These are phyloP conservation scores for Monotropa hypopitys DNA, from an alignment of 179 eudicot species.

Conservation along the genomic window DNA sequence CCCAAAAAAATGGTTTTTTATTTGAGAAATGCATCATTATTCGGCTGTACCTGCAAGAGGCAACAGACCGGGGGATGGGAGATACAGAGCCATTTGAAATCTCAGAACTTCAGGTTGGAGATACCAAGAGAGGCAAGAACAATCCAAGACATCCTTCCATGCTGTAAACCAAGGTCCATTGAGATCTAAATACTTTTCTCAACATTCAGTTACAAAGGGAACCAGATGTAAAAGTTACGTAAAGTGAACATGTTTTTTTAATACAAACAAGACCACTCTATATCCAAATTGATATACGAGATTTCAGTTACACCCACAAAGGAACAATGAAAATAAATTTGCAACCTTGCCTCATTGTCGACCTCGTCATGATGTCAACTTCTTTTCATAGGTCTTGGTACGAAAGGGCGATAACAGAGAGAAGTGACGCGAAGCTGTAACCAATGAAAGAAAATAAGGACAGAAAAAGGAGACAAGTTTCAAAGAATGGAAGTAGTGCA, in stretches of 20 bases:
- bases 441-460: conserved; percentile 10
- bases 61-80: background rate
- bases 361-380: conserved; percentile 24
- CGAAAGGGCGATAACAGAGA: conserved; percentile 78
- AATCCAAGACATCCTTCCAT: background rate
- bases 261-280: background rate
- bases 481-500: background rate
- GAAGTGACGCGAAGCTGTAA: conserved; percentile 76
- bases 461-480: background rate
- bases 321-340: conserved; percentile 2
- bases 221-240: background rate
- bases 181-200: background rate
- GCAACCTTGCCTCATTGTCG: background rate
- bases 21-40: background rate
- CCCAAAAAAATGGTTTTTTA: background rate
- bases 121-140: conserved; percentile 14
- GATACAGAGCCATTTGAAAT: conserved; percentile 20
- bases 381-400: conserved; percentile 64
- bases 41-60: background rate
- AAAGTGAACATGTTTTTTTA: conserved; percentile 3
- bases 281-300: background rate
- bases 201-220: background rate
- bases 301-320: background rate
- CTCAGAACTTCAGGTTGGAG: conserved; percentile 27
- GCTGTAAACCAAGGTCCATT: background rate